phyloP scores from a whole-genome alignment of 257 asterid genomes.

The Primulina huaijiensis region DNA sequence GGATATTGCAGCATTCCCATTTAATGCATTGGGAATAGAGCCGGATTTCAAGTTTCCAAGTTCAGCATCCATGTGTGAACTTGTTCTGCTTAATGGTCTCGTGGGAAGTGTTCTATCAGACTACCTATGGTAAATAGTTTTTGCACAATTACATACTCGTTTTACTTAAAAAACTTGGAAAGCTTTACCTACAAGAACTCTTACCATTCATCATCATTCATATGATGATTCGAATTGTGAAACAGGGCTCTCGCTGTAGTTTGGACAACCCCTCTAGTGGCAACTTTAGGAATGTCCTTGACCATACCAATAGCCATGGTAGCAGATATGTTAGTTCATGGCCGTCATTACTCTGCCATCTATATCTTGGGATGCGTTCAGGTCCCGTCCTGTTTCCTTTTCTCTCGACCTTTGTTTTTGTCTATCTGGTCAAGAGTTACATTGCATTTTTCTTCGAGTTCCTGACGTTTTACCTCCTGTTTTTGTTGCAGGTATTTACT shows the following conservation, averaged over 20 bases:
- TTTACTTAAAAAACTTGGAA: background rate
- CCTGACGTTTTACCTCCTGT: background rate
- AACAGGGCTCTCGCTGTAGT: conserved; percentile 77
- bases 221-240: conserved; percentile 8
- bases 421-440: background rate
- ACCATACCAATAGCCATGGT: conserved; percentile 79
- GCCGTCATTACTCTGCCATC: conserved; percentile 56
- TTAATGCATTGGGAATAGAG: conserved; percentile 67
- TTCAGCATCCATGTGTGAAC: conserved; percentile 54
- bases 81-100: conserved; percentile 59
- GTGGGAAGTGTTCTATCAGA: conserved; percentile 78
- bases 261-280: conserved; percentile 81
- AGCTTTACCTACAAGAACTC: background rate
- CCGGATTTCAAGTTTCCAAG: conserved; percentile 63
- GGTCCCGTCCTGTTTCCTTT: conserved; percentile 26
- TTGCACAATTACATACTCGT: background rate
- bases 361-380: conserved; percentile 72
- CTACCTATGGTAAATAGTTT: conserved; percentile 56
- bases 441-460: background rate
- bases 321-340: conserved; percentile 73
- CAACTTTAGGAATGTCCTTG: conserved; percentile 80
- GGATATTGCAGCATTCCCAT: conserved; percentile 59
- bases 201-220: background rate
- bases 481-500: conserved; percentile 57
- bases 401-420: background rate